Conservation (phyloP, 805 yeast genomes). For the Sugiyamaella floridensis region DNA sequence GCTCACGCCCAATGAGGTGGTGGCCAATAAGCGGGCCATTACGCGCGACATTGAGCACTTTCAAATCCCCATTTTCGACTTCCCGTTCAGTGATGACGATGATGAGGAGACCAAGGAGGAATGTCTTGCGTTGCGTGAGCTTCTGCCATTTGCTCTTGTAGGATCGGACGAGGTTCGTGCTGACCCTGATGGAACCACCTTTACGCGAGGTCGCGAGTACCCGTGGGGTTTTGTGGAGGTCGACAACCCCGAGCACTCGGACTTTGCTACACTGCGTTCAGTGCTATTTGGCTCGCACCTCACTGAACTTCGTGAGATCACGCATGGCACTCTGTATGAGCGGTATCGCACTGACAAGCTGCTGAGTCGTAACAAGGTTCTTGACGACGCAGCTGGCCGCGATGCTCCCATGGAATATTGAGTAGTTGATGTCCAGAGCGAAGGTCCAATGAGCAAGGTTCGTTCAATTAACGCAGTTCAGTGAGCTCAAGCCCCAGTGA, state of each 20-base stretch:
- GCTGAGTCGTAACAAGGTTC: neutral
- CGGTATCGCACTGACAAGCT: slow-evolving; percentile 59
- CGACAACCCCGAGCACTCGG: slow-evolving; percentile 36
- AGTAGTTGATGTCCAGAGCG: too few relatives aligned
- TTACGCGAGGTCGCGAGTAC: slow-evolving; percentile 47
- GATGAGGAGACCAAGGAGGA: slow-evolving; percentile 36
- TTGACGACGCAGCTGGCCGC: neutral
- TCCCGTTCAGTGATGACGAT: slow-evolving; percentile 59
- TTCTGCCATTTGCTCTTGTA: slow-evolving; percentile 56
- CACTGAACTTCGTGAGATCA: slow-evolving; percentile 53
- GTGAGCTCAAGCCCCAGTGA: too few relatives aligned
- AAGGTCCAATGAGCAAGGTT: too few relatives aligned
- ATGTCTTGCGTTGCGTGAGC: slow-evolving; percentile 34
- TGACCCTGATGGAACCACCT: slow-evolving; percentile 24
- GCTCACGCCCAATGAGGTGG: slow-evolving; percentile 58
- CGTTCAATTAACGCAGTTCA: too few relatives aligned
- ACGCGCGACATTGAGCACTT: slow-evolving; percentile 50
- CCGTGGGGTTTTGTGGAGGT: slow-evolving; percentile 61
- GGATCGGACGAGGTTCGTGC: slow-evolving; percentile 37
- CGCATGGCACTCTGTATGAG: slow-evolving; percentile 57
- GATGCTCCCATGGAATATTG: too few relatives aligned
- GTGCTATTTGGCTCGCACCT: slow-evolving; percentile 74
- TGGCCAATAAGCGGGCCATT: slow-evolving; percentile 46
- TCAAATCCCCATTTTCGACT: slow-evolving; percentile 63
- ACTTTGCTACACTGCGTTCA: slow-evolving; percentile 43